phyloP scores from a whole-genome alignment of 202 grass and related monocot genomes.

The Setaria italica region DNA sequence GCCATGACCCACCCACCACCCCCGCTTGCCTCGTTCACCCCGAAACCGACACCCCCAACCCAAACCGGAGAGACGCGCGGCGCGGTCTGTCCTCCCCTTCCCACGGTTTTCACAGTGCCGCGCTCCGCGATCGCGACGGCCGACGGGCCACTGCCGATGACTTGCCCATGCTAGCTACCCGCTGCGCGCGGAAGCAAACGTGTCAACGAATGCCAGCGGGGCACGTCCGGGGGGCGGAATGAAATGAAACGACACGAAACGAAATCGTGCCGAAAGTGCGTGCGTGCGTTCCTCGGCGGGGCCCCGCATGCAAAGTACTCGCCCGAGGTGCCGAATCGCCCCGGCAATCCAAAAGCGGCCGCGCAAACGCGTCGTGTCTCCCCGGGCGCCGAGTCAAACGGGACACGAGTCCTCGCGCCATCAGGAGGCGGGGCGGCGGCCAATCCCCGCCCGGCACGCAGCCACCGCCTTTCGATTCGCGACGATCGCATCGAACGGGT shows the following conservation, averaged over 20 bases:
- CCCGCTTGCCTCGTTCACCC: not conserved
- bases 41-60: not conserved
- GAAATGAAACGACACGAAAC: not conserved
- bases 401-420: conserved; percentile 8
- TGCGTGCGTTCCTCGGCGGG: not conserved
- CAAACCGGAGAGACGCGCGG: not conserved
- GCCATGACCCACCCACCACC: not conserved
- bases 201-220: not conserved
- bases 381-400: not conserved
- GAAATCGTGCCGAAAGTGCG: not conserved
- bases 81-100: no score
- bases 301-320: not conserved
- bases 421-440: not conserved
- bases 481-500: not conserved
- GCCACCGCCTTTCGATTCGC: not conserved
- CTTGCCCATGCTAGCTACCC: not conserved
- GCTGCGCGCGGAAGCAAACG: not conserved
- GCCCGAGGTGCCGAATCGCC: not conserved
- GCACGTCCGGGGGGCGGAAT: not conserved
- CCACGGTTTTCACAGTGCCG: not conserved
- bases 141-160: not conserved
- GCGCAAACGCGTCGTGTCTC: not conserved
- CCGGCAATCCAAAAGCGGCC: not conserved
- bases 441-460: conserved; percentile 15
- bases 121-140: not conserved